Evolutionary conservation across 495 filamentous ascomycete genomes (phyloP).

Genomic region (Trichoderma virens): DNA sequence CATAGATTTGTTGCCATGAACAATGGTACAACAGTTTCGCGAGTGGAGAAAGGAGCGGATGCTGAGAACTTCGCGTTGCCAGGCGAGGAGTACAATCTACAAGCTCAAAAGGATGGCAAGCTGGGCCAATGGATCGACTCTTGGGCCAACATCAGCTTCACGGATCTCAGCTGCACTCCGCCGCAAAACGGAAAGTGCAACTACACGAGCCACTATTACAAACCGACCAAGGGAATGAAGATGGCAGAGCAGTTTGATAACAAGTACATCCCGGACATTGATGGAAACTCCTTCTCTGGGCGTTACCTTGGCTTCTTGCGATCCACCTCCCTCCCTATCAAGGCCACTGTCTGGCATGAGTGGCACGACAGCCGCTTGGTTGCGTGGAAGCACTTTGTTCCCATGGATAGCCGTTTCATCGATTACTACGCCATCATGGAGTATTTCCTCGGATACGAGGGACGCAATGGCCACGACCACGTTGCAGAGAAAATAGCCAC

Average conservation of each 20-base stretch:
- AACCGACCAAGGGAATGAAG: slow-evolving; percentile 26
- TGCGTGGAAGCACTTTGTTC: slow-evolving; percentile 71
- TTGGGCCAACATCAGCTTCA: slow-evolving; percentile 40
- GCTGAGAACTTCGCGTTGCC: slow-evolving; percentile 34
- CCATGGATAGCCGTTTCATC: slow-evolving; percentile 73
- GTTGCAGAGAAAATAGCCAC: slow-evolving; percentile 55
- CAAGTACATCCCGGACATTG: slow-evolving; percentile 60
- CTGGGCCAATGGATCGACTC: slow-evolving; percentile 31
- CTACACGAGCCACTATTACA: slow-evolving; percentile 43
- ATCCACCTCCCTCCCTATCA: slow-evolving; percentile 57
- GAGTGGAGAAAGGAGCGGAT: slow-evolving; percentile 29
- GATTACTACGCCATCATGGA: slow-evolving; percentile 73
- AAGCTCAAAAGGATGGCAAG: slow-evolving; percentile 25
- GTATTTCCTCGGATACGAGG: slow-evolving; percentile 60
- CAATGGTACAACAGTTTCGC: slow-evolving; percentile 49
- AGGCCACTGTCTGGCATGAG: slow-evolving; percentile 66
- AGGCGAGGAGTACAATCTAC: slow-evolving; percentile 25
- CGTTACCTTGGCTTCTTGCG: slow-evolving; percentile 62
- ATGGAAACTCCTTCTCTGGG: slow-evolving; percentile 66
- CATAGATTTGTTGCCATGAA: slow-evolving; percentile 60
- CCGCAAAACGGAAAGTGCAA: slow-evolving; percentile 34
- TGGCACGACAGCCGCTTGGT: slow-evolving; percentile 67
- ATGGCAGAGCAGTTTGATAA: slow-evolving; percentile 51
- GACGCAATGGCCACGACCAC: slow-evolving; percentile 43
- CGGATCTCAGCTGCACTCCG: slow-evolving; percentile 38